Percentiles rank a stretch among this genome's conserved stretches.
These are phyloP conservation scores for Cytospora mali DNA, from an alignment of 2,329 filamentous ascomycete species.

Conservation along the genomic window DNA sequence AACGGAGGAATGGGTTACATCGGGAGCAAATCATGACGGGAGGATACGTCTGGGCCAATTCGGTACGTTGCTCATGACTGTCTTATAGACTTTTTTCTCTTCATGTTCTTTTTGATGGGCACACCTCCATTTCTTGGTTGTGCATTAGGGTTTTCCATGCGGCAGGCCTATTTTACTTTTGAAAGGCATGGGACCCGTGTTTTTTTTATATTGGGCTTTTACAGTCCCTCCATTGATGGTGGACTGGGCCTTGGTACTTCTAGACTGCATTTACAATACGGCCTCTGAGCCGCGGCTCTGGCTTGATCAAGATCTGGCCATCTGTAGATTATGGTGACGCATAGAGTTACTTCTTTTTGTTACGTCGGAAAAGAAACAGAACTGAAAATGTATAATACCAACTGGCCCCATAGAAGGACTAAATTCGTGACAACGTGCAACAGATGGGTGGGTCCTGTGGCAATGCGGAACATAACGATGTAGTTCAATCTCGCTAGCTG, in stretches of 20 bases:
- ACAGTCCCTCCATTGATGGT: background rate
- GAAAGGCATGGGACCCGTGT: constrained; percentile 1
- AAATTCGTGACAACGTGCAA: too few relatives aligned
- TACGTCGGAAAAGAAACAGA: background rate
- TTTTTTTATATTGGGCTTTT: too few relatives aligned
- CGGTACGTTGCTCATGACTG: constrained; percentile 21
- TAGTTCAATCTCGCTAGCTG: too few relatives aligned
- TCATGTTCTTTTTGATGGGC: constrained; percentile 2
- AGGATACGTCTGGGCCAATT: background rate
- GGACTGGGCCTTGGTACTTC: constrained; percentile 5
- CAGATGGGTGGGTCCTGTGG: too few relatives aligned
- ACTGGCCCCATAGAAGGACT: too few relatives aligned
- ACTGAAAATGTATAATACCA: background rate
- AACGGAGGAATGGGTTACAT: constrained; percentile 1
- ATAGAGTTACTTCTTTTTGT: background rate
- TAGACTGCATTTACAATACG: constrained; percentile 18
- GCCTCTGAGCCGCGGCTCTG: background rate
- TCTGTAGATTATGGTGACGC: constrained; percentile 15
- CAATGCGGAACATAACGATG: too few relatives aligned
- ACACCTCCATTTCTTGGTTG: constrained; percentile 1
- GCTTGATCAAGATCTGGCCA: background rate
- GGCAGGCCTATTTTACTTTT: background rate
- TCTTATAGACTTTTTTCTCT: constrained; percentile 21
- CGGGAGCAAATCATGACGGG: constrained; percentile 5
- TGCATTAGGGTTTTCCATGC: background rate